phyloP scores from a whole-genome alignment of 2,329 filamentous ascomycete species.

The Dryadomyces quercivorus region DNA sequence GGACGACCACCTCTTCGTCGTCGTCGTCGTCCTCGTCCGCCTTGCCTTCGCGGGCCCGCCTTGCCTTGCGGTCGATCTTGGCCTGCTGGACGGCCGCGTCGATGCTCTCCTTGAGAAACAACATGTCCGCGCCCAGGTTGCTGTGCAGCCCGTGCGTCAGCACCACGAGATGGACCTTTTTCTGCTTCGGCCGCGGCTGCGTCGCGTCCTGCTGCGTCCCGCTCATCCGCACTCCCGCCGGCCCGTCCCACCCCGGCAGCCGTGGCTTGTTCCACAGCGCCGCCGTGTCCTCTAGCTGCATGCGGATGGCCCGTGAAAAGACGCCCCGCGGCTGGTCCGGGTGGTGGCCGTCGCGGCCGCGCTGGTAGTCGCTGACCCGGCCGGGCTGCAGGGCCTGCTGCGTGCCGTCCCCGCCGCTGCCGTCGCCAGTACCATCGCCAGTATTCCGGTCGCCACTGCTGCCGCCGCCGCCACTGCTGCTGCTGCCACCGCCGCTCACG shows the following conservation, averaged over 20 bases:
- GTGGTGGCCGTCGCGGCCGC: conserved; percentile 47
- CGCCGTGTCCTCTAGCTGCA: conserved; percentile 79
- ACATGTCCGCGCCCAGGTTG: conserved; percentile 91
- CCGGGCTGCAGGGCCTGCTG: conserved; percentile 46
- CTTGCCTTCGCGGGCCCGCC: conserved; percentile 34
- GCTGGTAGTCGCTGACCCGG: conserved; percentile 64
- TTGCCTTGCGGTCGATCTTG: conserved; percentile 52
- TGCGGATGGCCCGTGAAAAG: conserved; percentile 66
- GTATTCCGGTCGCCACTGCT: conserved; percentile 3
- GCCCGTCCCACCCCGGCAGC: conserved; percentile 32
- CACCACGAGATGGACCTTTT: conserved; percentile 81
- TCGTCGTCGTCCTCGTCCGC: conserved; percentile 37
- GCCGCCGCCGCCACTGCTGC: background rate
- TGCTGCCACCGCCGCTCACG: background rate
- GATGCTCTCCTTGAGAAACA: conserved; percentile 95
- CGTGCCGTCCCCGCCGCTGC: conserved; percentile 5
- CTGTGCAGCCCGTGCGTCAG: conserved; percentile 92
- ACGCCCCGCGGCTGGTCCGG: conserved; percentile 59
- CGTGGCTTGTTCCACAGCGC: conserved; percentile 87
- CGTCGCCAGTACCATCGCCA: background rate
- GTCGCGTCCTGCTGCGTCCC: conserved; percentile 1
- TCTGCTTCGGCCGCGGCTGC: conserved; percentile 21
- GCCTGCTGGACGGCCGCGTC: conserved; percentile 70
- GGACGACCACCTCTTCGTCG: conserved; percentile 75
- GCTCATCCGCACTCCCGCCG: conserved; percentile 3